Percentiles rank a stretch among this genome's conserved stretches.
These are phyloP conservation scores for Pythium brachiatum DNA, from an alignment of 352 stramenopile species.

Conservation along the genomic window DNA sequence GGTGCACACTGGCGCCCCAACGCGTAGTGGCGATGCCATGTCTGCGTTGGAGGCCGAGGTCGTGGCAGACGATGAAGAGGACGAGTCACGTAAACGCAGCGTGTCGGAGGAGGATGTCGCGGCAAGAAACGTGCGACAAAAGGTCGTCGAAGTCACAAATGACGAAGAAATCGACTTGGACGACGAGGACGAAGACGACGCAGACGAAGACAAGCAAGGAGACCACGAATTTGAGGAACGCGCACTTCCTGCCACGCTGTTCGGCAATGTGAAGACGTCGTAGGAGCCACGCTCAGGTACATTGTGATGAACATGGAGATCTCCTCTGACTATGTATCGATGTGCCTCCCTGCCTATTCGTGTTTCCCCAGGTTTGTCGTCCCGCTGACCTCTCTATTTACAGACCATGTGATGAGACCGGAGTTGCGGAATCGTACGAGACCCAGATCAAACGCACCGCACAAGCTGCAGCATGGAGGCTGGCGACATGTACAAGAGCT, in stretches of 20 bases:
- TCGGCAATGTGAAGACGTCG: constrained; percentile 27
- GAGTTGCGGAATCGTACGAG: neutral
- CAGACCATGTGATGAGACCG: neutral
- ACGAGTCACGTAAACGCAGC: constrained; percentile 55
- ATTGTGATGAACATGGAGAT: neutral
- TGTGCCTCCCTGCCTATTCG: neutral
- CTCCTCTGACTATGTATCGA: neutral
- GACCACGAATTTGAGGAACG: constrained; percentile 53
- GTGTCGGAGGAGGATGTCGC: constrained; percentile 50
- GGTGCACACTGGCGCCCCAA: constrained; percentile 30
- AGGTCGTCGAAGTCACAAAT: constrained; percentile 68
- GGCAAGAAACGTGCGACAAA: constrained; percentile 81
- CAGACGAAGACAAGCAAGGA: constrained; percentile 49
- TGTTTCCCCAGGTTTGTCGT: neutral
- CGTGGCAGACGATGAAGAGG: constrained; percentile 30
- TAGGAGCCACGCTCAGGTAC: neutral
- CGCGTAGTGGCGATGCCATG: constrained; percentile 78
- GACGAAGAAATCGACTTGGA: constrained; percentile 95
- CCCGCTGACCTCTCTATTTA: constrained; percentile 14
- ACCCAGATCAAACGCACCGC: neutral
- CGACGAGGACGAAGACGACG: constrained; percentile 89
- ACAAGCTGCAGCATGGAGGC: constrained; percentile 5
- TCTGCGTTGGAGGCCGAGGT: constrained; percentile 78
- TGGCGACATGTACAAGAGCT: constrained; percentile 35
- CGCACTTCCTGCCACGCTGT: constrained; percentile 49